Evolutionary conservation across 2,329 filamentous ascomycete species (phyloP).

Genomic region (Fusarium miscanthi): DNA sequence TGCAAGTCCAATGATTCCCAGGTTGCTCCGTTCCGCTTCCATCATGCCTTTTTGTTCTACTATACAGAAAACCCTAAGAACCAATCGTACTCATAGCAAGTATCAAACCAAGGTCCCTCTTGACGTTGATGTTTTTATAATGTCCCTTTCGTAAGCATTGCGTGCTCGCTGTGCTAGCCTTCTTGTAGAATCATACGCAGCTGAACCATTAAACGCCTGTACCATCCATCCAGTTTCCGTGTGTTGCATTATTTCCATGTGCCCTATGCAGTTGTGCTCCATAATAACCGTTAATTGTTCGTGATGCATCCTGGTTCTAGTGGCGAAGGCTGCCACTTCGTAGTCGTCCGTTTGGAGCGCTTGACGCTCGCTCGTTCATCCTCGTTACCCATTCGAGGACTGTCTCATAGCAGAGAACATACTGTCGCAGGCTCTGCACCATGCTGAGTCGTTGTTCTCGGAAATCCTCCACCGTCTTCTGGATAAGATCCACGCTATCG

Average conservation of each 20-base stretch:
- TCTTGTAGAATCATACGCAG: slow-evolving; percentile 18
- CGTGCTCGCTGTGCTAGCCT: slow-evolving; percentile 27
- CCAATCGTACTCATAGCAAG: slow-evolving; percentile 17
- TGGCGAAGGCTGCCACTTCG: slow-evolving; percentile 49
- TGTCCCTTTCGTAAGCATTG: slow-evolving; percentile 33
- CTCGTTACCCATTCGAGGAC: slow-evolving; percentile 84
- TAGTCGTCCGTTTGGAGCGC: slow-evolving; percentile 33
- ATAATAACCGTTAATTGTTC: slow-evolving; percentile 27
- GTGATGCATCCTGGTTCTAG: slow-evolving; percentile 28
- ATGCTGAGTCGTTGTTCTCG: slow-evolving; percentile 89
- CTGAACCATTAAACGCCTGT: slow-evolving; percentile 36
- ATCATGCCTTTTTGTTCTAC: slow-evolving; percentile 34
- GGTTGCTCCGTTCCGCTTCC: background rate
- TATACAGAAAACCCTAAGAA: slow-evolving; percentile 36
- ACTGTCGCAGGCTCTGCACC: slow-evolving; percentile 95
- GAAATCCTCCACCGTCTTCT: slow-evolving; percentile 91
- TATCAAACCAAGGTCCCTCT: slow-evolving; percentile 9
- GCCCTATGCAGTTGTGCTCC: slow-evolving; percentile 35
- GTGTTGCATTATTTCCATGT: slow-evolving; percentile 27
- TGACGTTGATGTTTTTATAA: slow-evolving; percentile 27
- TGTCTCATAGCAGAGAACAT: slow-evolving; percentile 96
- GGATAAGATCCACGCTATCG: slow-evolving; percentile 80
- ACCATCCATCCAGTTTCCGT: slow-evolving; percentile 15
- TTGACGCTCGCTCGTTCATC: slow-evolving; percentile 53
- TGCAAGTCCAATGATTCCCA: slow-evolving; percentile 27